phyloP scores from a whole-genome alignment of 352 stramenopile species.

The Pythium plurisporium region DNA sequence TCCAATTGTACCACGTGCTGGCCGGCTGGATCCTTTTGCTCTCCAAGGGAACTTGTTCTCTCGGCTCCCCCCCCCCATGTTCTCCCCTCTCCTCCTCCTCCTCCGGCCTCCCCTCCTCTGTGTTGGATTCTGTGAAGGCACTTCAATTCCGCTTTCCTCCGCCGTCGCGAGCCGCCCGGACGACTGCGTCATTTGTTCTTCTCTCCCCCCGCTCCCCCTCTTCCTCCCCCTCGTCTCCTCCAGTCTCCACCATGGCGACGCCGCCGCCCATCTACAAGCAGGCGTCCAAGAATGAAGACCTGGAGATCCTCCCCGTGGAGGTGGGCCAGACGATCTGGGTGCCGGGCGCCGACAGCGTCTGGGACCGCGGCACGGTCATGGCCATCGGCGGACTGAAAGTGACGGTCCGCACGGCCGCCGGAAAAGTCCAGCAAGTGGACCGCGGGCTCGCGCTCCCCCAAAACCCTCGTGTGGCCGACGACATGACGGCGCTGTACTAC shows the following conservation, averaged over 20 bases:
- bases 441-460: conserved; percentile 60
- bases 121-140: not conserved
- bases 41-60: conserved; percentile 6
- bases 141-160: conserved; percentile 24
- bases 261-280: conserved; percentile 64
- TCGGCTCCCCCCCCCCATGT: not conserved
- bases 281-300: conserved; percentile 57
- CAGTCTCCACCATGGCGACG: conserved; percentile 44
- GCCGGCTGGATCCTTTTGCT: not conserved
- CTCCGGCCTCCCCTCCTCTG: not conserved
- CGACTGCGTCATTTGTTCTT: no score
- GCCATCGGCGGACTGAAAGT: conserved; percentile 84
- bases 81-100: conserved; percentile 3
- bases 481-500: conserved; percentile 94
- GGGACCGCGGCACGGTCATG: conserved; percentile 79
- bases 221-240: not conserved
- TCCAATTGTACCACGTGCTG: conserved; percentile 4
- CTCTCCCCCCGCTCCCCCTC: not conserved
- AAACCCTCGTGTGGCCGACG: conserved; percentile 84
- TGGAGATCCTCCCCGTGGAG: conserved; percentile 72
- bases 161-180: no score
- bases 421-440: conserved; percentile 86
- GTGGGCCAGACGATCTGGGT: conserved; percentile 75
- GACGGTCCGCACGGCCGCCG: conserved; percentile 74
- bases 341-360: conserved; percentile 63